Conservation (phyloP, 768 basidiomycete species). For the Pholiota microspora region DNA sequence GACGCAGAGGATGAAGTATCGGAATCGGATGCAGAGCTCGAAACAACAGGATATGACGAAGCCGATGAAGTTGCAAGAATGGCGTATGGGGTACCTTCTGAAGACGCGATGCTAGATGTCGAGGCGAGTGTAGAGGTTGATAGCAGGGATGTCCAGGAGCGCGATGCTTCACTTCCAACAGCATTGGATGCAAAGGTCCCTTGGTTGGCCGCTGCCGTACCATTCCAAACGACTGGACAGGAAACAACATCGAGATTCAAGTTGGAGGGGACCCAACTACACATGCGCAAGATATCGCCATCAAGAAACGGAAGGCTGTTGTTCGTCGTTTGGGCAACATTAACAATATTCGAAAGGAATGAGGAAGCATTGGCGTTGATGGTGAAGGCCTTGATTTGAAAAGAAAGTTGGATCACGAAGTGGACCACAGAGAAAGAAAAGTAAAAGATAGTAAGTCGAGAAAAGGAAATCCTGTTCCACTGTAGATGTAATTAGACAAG, state of each 20-base stretch:
- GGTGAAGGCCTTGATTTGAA: slow-evolving; percentile 66
- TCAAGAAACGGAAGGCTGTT: slow-evolving; percentile 51
- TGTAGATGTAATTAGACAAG: slow-evolving; percentile 22
- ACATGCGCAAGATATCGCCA: slow-evolving; percentile 51
- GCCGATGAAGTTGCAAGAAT: neutral
- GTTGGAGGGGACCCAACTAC: slow-evolving; percentile 48
- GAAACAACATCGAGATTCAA: slow-evolving; percentile 32
- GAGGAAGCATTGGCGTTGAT: slow-evolving; percentile 59
- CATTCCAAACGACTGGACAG: slow-evolving; percentile 61
- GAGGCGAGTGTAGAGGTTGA: neutral
- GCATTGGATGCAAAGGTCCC: slow-evolving; percentile 4
- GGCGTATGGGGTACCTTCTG: neutral
- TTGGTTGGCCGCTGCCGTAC: slow-evolving; percentile 20
- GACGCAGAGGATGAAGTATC: neutral
- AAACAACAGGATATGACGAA: neutral
- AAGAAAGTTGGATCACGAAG: slow-evolving; percentile 62
- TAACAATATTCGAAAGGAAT: slow-evolving; percentile 50
- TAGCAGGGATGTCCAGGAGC: neutral
- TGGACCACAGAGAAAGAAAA: slow-evolving; percentile 66
- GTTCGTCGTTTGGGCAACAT: slow-evolving; percentile 45
- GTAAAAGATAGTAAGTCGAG: slow-evolving; percentile 62
- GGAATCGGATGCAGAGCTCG: neutral
- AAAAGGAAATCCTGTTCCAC: slow-evolving; percentile 73
- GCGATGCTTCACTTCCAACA: neutral
- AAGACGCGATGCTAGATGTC: neutral